Conservation (phyloP, 78 protist species). For the Monocercomonoides exilis region DNA sequence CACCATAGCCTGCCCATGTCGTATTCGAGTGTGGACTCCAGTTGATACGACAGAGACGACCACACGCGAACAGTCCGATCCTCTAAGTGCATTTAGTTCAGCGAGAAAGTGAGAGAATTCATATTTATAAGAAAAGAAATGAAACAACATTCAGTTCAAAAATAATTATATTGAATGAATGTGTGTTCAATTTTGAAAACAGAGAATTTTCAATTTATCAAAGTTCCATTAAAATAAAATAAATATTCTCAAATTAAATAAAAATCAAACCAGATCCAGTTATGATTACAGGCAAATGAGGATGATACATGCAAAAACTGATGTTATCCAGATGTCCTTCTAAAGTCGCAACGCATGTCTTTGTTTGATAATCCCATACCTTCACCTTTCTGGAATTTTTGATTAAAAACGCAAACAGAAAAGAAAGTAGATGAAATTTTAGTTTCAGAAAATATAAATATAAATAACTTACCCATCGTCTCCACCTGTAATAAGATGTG, state of each 20-base stretch:
- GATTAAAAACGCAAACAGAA: too few relatives aligned
- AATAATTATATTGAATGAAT: too few relatives aligned
- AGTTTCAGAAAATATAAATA: not conserved
- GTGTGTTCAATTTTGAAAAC: too few relatives aligned
- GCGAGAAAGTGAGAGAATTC: too few relatives aligned
- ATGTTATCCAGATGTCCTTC: constrained; percentile 78
- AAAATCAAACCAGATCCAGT: constrained; percentile 39
- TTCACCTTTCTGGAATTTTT: constrained; percentile 46
- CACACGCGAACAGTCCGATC: too few relatives aligned
- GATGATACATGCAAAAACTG: constrained; percentile 78
- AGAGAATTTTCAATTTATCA: not conserved
- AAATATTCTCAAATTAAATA: constrained; percentile 72
- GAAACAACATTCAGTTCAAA: too few relatives aligned
- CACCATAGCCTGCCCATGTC: constrained; percentile 92
- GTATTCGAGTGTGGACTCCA: constrained; percentile 79
- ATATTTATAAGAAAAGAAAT: not conserved
- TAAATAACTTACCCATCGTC: constrained; percentile 62
- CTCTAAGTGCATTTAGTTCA: too few relatives aligned
- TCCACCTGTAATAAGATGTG: constrained; percentile 91
- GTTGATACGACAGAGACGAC: constrained; percentile 21
- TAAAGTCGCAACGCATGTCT: constrained; percentile 84
- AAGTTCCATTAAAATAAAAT: not conserved
- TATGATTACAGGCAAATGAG: constrained; percentile 89
- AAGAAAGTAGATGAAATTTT: not conserved
- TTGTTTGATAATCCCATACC: constrained; percentile 93